Base-by-base conservation (phyloP, 2,329 filamentous ascomycete genomes). In the Colletotrichum sp. region DNA sequence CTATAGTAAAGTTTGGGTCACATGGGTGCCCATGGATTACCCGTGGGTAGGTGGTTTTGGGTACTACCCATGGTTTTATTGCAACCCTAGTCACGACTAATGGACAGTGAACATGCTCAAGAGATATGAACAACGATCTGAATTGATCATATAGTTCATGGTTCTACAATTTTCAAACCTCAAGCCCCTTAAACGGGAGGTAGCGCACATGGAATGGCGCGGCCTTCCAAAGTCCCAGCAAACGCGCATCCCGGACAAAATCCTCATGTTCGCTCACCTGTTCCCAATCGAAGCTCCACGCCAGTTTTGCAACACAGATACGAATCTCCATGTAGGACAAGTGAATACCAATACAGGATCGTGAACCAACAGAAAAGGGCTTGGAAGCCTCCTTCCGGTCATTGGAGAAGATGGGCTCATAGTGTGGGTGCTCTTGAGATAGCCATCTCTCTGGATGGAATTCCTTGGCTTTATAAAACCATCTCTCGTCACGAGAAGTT, bases 361-460 rank as follows among this genome's bases (percentile, higher is more conserved):
- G 34, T 6, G 64, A 24, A 8, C 71, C 71, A 9, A 72, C 16
- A 3, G 63, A 68, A 62, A 72, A 72, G 12, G 71, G 71, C 34
- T 72, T 72, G 3, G 71, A 72, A 28, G 55, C 71, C n/a, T 72
- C 71, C 12, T 55, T 36, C 7, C 30, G 34, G 52, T 72, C 71
- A 3, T 26, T n/a, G 10, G 21, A 39, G 36, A 68, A 72, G 10
- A 59, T 21, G 8, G n/a, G 9, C 12, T 72, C 52, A 24, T 72
- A 59, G 10, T 60, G 7, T 24, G 64, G 28, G 26, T 72, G 71
- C 60, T 63, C 64, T 1, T 16, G 16, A 8, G 63, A 28, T 5
- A 69, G 55, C 71, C 71, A 72, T 55, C 71, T 68, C 16, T 72
- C 71, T 13, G 71, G 71, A 55, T 63, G 71, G 8, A 72, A 72